phyloP scores from a whole-genome alignment of 2,329 filamentous ascomycete genomes.

The Drechslera avenae region DNA sequence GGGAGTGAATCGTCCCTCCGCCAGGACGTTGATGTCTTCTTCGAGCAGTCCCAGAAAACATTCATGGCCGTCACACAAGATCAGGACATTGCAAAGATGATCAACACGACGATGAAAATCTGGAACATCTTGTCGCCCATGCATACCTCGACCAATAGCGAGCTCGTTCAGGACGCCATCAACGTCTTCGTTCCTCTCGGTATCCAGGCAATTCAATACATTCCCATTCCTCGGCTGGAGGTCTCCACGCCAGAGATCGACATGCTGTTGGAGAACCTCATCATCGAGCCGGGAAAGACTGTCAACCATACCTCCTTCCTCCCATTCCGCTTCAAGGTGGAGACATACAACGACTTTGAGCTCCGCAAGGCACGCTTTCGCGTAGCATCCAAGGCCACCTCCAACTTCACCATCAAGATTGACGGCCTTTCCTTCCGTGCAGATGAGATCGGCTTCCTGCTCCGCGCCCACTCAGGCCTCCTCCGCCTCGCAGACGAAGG shows the following conservation, averaged over 20 bases:
- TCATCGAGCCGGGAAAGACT: conserved; percentile 84
- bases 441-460: conserved; percentile 87
- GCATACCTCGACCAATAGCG: conserved; percentile 67
- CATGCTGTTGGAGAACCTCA: conserved; percentile 85
- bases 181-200: conserved; percentile 81
- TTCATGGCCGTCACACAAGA: conserved; percentile 73
- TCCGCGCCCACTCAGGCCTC: conserved; percentile 77
- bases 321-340: conserved; percentile 79
- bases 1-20: conserved; percentile 70
- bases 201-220: conserved; percentile 78
- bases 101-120: conserved; percentile 70
- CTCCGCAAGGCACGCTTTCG: conserved; percentile 76
- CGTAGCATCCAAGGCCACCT: conserved; percentile 70
- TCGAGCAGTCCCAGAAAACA: conserved; percentile 71
- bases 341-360: conserved; percentile 85
- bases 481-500: conserved; percentile 80
- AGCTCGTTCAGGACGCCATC: conserved; percentile 75
- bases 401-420: conserved; percentile 76
- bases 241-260: conserved; percentile 82
- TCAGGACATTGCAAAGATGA: conserved; percentile 70
- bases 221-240: conserved; percentile 91
- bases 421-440: conserved; percentile 84
- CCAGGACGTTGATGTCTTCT: conserved; percentile 73
- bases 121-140: conserved; percentile 71
- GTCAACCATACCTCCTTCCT: conserved; percentile 88